Evolutionary conservation across 305 asterid species (phyloP).

Genomic region (Fraxinus baroniana): DNA sequence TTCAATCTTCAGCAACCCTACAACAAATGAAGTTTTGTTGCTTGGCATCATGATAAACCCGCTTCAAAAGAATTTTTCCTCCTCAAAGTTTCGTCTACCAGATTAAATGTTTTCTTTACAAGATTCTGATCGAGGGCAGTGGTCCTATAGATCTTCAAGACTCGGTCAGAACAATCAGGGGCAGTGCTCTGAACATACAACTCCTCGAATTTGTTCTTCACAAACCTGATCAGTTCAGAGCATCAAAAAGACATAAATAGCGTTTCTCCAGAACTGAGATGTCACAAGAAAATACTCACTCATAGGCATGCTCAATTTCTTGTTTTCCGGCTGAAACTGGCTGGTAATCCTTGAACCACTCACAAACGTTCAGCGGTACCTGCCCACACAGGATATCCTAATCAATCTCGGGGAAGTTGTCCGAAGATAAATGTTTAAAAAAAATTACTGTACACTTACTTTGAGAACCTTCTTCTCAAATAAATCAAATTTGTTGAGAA

Average conservation of each 20-base stretch:
- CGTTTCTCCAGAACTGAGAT: not conserved
- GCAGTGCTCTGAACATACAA: slow-evolving; percentile 81
- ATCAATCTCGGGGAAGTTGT: slow-evolving; percentile 20
- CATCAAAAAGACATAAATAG: not conserved
- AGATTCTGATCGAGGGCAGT: slow-evolving; percentile 97
- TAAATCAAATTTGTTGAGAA: slow-evolving; percentile 93
- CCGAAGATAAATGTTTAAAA: slow-evolving; percentile 3
- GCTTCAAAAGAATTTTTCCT: slow-evolving; percentile 92
- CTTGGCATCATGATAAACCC: slow-evolving; percentile 58
- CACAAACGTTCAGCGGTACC: slow-evolving; percentile 87
- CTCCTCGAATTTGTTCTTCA: slow-evolving; percentile 96
- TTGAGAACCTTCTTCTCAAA: slow-evolving; percentile 91
- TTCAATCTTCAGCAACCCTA: not conserved
- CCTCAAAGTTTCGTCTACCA: slow-evolving; percentile 93
- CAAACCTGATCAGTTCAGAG: slow-evolving; percentile 51
- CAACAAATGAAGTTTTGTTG: not conserved
- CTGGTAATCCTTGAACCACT: slow-evolving; percentile 95
- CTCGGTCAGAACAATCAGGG: slow-evolving; percentile 85
- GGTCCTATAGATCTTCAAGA: slow-evolving; percentile 91
- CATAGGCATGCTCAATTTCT: slow-evolving; percentile 96
- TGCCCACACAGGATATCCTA: slow-evolving; percentile 31
- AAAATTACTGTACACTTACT: slow-evolving; percentile 45
- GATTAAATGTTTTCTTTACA: slow-evolving; percentile 96
- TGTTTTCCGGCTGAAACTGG: slow-evolving; percentile 86
- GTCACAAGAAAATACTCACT: slow-evolving; percentile 55